Evolutionary conservation across 2,329 filamentous ascomycete species (phyloP).

Genomic region (Exophiala aquamarina): DNA sequence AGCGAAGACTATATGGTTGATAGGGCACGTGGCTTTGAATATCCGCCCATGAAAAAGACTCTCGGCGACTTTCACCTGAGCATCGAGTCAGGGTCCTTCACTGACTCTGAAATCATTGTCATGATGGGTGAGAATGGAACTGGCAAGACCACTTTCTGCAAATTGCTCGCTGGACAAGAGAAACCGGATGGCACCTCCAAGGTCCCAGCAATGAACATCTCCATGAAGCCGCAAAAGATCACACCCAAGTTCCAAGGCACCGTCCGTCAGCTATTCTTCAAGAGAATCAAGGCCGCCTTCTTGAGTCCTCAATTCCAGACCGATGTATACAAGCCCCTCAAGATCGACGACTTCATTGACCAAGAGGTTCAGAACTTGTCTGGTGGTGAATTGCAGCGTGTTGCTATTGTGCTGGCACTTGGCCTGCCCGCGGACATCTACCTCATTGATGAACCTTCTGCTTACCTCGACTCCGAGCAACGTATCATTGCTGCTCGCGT

Average conservation of each 20-base stretch:
- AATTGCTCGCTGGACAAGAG: constrained; percentile 86
- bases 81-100: constrained; percentile 83
- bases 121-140: constrained; percentile 99
- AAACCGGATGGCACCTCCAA: constrained; percentile 76
- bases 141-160: constrained; percentile 98
- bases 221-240: constrained; percentile 99
- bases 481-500: constrained; percentile 96
- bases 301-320: constrained; percentile 98
- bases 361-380: constrained; percentile 99
- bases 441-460: constrained; percentile 94
- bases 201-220: constrained; percentile 93
- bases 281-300: constrained; percentile 98
- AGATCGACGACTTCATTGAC: constrained; percentile 98
- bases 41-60: constrained; percentile 90
- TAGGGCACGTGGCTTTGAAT: constrained; percentile 79
- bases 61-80: constrained; percentile 82
- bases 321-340: constrained; percentile 98
- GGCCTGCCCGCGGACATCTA: constrained; percentile 97
- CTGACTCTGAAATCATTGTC: constrained; percentile 97
- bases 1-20: constrained; percentile 85
- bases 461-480: constrained; percentile 98
- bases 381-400: constrained; percentile 98
- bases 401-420: constrained; percentile 94
- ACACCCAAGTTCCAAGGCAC: constrained; percentile 97
- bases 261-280: constrained; percentile 97